phyloP scores from a whole-genome alignment of 768 basidiomycete genomes.

The Agaricus sinodeliciosus region DNA sequence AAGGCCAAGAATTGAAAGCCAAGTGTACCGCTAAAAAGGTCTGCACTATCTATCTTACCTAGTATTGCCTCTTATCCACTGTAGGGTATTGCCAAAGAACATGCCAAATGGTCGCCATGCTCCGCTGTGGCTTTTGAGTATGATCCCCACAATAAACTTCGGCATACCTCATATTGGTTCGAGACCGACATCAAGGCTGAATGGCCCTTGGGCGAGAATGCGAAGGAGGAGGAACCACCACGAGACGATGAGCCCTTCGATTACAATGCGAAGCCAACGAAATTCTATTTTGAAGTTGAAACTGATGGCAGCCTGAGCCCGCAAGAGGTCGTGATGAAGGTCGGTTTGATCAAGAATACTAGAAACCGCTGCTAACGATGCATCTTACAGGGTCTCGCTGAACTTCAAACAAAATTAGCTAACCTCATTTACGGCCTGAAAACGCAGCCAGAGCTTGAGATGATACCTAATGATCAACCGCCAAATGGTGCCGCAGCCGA shows the following conservation, averaged over 20 bases:
- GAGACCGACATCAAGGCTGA: slow-evolving; percentile 76
- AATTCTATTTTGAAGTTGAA: slow-evolving; percentile 94
- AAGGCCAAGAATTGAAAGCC: slow-evolving; percentile 86
- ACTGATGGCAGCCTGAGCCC: slow-evolving; percentile 86
- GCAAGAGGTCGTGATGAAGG: slow-evolving; percentile 87
- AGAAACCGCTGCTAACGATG: not conserved
- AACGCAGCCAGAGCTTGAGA: slow-evolving; percentile 50
- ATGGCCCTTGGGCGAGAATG: slow-evolving; percentile 91
- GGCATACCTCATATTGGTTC: slow-evolving; percentile 94
- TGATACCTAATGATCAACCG: slow-evolving; percentile 35
- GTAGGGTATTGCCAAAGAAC: slow-evolving; percentile 96
- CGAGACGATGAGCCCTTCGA: slow-evolving; percentile 83
- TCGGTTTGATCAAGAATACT: slow-evolving; percentile 17
- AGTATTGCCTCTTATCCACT: slow-evolving; percentile 2
- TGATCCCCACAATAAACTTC: slow-evolving; percentile 94
- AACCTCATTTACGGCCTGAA: slow-evolving; percentile 75
- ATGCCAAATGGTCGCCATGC: slow-evolving; percentile 98
- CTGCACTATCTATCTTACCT: slow-evolving; percentile 11
- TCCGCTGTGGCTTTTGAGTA: slow-evolving; percentile 96
- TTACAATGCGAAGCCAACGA: slow-evolving; percentile 78
- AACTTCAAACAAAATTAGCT: slow-evolving; percentile 75
- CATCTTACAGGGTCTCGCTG: slow-evolving; percentile 55
- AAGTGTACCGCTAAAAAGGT: slow-evolving; percentile 93
- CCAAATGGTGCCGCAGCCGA: slow-evolving; percentile 20
- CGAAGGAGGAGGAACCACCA: slow-evolving; percentile 73